Conservation (phyloP, 352 stramenopile genomes). For the Stephanocyclus meneghinianus region DNA sequence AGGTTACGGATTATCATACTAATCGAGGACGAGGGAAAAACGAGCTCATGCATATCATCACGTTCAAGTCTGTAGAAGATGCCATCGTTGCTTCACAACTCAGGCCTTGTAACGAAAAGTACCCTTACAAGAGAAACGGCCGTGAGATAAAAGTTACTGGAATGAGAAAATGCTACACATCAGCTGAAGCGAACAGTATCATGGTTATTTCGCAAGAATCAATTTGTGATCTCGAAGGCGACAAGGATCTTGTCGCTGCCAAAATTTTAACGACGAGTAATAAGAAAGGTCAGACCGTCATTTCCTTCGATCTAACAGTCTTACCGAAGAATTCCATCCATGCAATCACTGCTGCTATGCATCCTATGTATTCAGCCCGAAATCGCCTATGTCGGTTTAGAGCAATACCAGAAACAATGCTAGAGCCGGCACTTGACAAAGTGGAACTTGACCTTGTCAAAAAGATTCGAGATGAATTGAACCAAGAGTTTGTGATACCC, state of each 20-base stretch:
- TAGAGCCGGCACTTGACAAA: neutral
- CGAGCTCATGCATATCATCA: constrained; percentile 1
- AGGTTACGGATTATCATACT: neutral
- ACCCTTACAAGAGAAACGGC: constrained; percentile 12
- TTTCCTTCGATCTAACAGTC: constrained; percentile 2
- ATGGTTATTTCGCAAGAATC: constrained; percentile 7
- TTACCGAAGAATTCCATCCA: neutral
- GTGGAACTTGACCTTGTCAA: neutral
- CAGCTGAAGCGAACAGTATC: neutral
- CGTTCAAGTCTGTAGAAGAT: neutral
- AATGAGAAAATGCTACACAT: neutral
- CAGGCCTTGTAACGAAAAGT: constrained; percentile 9
- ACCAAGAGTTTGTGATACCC: constrained; percentile 1
- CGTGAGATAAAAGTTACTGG: neutral
- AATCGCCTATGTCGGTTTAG: constrained; percentile 2
- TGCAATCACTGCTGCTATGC: constrained; percentile 9
- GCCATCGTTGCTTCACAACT: constrained; percentile 12
- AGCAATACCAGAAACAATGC: neutral
- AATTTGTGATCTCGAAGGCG: constrained; percentile 12
- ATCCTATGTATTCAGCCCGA: neutral
- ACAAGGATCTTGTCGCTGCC: constrained; percentile 9
- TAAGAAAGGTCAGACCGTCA: neutral
- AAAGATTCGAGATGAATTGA: constrained; percentile 6
- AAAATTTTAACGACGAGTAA: neutral
- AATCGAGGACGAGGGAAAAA: neutral